Base-by-base conservation (phyloP, 495 filamentous ascomycete genomes). In the Aspergillus homomorphus region DNA sequence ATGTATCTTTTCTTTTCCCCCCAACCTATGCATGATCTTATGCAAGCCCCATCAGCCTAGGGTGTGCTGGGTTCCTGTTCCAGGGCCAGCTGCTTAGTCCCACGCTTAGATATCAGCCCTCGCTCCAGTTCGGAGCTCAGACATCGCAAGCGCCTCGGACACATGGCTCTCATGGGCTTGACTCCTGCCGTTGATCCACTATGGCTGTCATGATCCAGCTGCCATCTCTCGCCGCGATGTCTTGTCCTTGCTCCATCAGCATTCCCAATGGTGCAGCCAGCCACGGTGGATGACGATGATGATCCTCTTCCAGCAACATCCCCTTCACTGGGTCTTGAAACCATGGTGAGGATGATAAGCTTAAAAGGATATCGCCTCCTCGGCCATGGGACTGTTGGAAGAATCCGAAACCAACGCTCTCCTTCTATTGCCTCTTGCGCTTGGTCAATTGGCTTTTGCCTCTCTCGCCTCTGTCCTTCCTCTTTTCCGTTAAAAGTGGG, bases 201-300 rank as follows among this genome's bases (percentile, higher is more conserved):
- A 63, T 64, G 63, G 59, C 64, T 49, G 63, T 68, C 55, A 58
- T 63, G 57, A 44, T 62, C 69, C 62, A 70, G 67, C 67, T 61
- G 56, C 48, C 56, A 33, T 65, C 64, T 62, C 67, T 59, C 58
- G 67, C 62, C 63, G 64, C 66, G 61, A 68, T 68, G 56, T 65
- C 44, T 56, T 69, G 54, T 51, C 63, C 53, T 51, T 56, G 59
- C 42, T 58, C 63, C 58, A 63, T 59, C 62, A 58, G 52, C 59
- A 44, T 66, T 66, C 52, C 70, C 73, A 38, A 6, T 70, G 66
- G 66, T 62, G 62, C 66, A 69, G 66, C 66, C 65, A 55, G 58
- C 62, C 63, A 66, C 69, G 63, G 30, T 38, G 33, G 33, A 58
- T 54, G 21, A 61, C 45, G 64, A 69, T 74, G 66, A 73, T 74